Evolutionary conservation across 495 filamentous ascomycete genomes (phyloP).

Genomic region (Sphaerosporella brunnea): DNA sequence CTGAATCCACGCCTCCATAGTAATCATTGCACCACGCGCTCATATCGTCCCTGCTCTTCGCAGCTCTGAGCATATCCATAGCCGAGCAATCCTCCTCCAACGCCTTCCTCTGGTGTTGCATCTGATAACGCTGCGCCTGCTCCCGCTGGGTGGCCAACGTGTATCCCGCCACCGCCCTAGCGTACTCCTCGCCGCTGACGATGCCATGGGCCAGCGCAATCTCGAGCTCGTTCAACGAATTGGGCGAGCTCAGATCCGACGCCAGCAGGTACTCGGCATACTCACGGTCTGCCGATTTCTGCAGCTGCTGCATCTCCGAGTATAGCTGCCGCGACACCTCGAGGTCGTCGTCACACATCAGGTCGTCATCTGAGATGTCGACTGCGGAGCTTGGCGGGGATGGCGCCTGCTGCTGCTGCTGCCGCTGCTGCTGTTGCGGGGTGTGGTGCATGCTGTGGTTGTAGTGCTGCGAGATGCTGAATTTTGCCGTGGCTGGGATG

Average conservation of each 20-base stretch:
- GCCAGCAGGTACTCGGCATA: slow-evolving; percentile 22
- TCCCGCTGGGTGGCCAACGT: slow-evolving; percentile 1
- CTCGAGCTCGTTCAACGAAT: slow-evolving; percentile 17
- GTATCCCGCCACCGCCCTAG: slow-evolving; percentile 7
- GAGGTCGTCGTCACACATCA: slow-evolving; percentile 1
- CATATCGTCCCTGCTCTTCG: neutral
- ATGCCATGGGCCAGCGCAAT: slow-evolving; percentile 22
- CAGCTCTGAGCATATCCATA: slow-evolving; percentile 10
- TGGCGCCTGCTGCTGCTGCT: slow-evolving; percentile 19
- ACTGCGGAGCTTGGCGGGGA: slow-evolving; percentile 5
- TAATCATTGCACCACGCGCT: slow-evolving; percentile 22
- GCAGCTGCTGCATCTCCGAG: neutral
- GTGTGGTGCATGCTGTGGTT: slow-evolving; percentile 48
- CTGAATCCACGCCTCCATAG: slow-evolving; percentile 8
- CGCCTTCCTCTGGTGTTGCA: slow-evolving; percentile 6
- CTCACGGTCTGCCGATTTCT: slow-evolving; percentile 1
- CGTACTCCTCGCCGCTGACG: slow-evolving; percentile 11
- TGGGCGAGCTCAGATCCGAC: slow-evolving; percentile 16
- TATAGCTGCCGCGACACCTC: slow-evolving; percentile 3
- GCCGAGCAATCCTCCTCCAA: slow-evolving; percentile 19
- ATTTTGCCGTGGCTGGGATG: slow-evolving; percentile 32
- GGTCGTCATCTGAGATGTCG: neutral
- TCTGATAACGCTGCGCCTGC: neutral
- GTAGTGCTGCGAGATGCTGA: slow-evolving; percentile 59
- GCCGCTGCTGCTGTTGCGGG: slow-evolving; percentile 20